A percentile compares a stretch with the other conserved stretches of the same genome.
phyloP scores from a whole-genome alignment of 164 flowering plant species.

The Liquidambar formosana region DNA sequence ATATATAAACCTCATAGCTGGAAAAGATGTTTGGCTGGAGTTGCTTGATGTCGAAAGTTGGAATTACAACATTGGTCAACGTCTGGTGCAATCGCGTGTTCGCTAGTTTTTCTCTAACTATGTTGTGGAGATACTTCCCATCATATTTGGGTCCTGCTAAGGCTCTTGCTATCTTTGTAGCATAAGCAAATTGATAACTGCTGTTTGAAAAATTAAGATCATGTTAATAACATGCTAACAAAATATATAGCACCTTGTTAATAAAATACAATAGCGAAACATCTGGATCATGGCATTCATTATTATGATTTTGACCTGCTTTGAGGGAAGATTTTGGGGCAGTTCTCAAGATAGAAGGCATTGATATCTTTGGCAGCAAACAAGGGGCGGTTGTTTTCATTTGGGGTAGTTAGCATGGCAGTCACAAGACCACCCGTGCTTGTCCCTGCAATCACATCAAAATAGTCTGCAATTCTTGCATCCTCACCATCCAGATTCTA shows the following conservation, averaged over 20 bases:
- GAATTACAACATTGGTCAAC: slow-evolving; percentile 42
- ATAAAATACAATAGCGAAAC: too few species aligned
- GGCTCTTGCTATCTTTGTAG: not conserved
- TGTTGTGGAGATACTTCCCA: slow-evolving; percentile 36
- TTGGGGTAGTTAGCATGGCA: slow-evolving; percentile 36
- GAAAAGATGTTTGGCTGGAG: slow-evolving; percentile 51
- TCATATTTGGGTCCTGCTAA: slow-evolving; percentile 26
- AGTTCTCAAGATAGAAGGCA: slow-evolving; percentile 28
- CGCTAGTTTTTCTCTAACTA: slow-evolving; percentile 33
- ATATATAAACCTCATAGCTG: slow-evolving; percentile 34
- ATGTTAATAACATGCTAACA: too few species aligned
- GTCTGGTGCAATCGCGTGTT: slow-evolving; percentile 28
- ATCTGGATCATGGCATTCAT: not conserved
- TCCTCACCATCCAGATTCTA: slow-evolving; percentile 39
- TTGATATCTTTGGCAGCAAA: slow-evolving; percentile 38
- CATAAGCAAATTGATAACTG: not conserved
- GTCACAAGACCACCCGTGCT: slow-evolving; percentile 44
- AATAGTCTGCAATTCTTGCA: slow-evolving; percentile 36
- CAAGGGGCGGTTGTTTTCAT: slow-evolving; percentile 30
- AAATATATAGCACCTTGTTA: too few species aligned
- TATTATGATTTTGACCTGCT: slow-evolving; percentile 3
- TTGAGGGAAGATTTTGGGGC: slow-evolving; percentile 38
- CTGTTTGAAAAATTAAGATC: not conserved
- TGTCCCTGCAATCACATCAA: slow-evolving; percentile 41
- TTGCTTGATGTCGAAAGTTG: slow-evolving; percentile 45